Evolutionary conservation across 352 stramenopile genomes (phyloP).

Genomic region (Phytophthora pisi): DNA sequence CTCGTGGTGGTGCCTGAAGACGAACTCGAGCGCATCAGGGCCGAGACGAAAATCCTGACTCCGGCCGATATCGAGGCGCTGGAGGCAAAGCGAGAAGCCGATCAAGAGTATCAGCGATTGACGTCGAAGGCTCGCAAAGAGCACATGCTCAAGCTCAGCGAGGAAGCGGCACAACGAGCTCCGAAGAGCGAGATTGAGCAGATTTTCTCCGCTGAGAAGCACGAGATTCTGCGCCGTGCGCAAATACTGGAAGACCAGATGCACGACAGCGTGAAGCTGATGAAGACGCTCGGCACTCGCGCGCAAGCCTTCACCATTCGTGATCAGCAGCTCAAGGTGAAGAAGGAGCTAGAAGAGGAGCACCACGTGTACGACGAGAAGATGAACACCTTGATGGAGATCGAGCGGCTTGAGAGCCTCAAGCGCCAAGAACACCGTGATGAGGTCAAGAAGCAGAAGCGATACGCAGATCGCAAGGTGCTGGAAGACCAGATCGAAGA

Average conservation of each 20-base stretch:
- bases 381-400: slow-evolving; percentile 95
- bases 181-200: slow-evolving; percentile 83
- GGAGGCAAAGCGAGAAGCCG: slow-evolving; percentile 58
- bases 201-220: slow-evolving; percentile 73
- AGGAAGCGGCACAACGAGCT: slow-evolving; percentile 61
- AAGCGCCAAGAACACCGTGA: slow-evolving; percentile 90
- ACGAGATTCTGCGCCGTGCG: slow-evolving; percentile 59
- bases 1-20: slow-evolving; percentile 43
- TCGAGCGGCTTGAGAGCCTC: slow-evolving; percentile 92
- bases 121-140: slow-evolving; percentile 79
- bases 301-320: slow-evolving; percentile 95
- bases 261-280: slow-evolving; percentile 94
- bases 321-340: slow-evolving; percentile 90
- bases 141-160: slow-evolving; percentile 75
- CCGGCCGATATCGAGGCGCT: slow-evolving; percentile 55
- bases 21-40: slow-evolving; percentile 67
- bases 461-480: slow-evolving; percentile 82
- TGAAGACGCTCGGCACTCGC: slow-evolving; percentile 92
- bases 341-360: slow-evolving; percentile 65
- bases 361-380: slow-evolving; percentile 92
- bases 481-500: slow-evolving; percentile 89
- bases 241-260: slow-evolving; percentile 70
- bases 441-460: slow-evolving; percentile 88
- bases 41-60: slow-evolving; percentile 71
- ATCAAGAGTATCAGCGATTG: slow-evolving; percentile 61